Conservation (phyloP, 345 rosid species). For the Cardamine occulta region DNA sequence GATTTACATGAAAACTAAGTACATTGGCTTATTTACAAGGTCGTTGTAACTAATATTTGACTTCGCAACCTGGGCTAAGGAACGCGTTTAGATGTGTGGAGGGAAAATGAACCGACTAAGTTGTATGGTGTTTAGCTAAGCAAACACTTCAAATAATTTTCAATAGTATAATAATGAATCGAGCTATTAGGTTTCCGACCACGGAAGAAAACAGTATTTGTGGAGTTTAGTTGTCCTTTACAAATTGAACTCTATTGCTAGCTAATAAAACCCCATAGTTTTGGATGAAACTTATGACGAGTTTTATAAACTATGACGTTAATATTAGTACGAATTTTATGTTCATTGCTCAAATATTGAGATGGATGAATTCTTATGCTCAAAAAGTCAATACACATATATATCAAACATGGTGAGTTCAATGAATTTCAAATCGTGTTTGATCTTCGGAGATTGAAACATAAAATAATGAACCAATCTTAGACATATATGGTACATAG, state of each 20-base stretch:
- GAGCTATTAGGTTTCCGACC: slow-evolving; percentile 23
- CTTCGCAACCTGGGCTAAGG: slow-evolving; percentile 19
- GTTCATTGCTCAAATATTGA: not conserved
- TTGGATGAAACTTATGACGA: not conserved
- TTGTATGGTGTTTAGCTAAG: slow-evolving; percentile 32
- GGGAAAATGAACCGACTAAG: not conserved
- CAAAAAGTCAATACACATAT: not conserved
- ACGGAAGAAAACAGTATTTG: slow-evolving; percentile 2
- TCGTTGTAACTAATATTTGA: slow-evolving; percentile 5
- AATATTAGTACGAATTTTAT: not conserved
- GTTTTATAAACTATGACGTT: too few relatives aligned
- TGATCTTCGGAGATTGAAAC: slow-evolving; percentile 1
- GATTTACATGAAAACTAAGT: not conserved
- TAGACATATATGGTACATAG: not conserved
- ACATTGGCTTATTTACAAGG: slow-evolving; percentile 8
- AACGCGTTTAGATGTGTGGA: slow-evolving; percentile 32
- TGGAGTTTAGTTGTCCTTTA: slow-evolving; percentile 15
- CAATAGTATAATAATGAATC: slow-evolving; percentile 1
- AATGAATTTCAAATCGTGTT: not conserved
- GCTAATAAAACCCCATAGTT: not conserved
- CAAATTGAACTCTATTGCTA: slow-evolving; percentile 27
- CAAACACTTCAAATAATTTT: slow-evolving; percentile 9
- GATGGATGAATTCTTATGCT: not conserved
- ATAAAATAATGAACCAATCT: not conserved
- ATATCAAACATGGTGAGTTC: not conserved